Base-by-base conservation (phyloP, 2,329 filamentous ascomycete species). In the Aspergillus novoparasiticus region DNA sequence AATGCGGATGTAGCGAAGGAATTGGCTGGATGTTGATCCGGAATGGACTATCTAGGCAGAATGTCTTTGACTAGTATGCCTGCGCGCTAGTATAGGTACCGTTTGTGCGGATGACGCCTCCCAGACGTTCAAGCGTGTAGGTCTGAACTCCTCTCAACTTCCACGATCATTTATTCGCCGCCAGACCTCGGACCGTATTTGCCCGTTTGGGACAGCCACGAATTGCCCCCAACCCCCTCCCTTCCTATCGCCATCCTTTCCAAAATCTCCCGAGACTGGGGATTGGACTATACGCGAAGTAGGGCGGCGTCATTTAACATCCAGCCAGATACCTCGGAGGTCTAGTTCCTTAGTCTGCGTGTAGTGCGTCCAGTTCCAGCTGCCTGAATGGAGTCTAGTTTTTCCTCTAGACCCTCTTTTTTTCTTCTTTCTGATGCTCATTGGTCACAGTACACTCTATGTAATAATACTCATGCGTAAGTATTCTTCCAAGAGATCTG, bases 121-220 rank as follows among this genome's bases (percentile, higher is more conserved):
- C 14, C 16, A 39, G n/a, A 32, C 28, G 23, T 45, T 48, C 19
- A 16, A 58, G 8, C 28, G 3, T 28, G n/a, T 16, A 21, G 30
- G 23, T 50, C 23, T 28, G 21, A 50, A 28, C 16, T 34, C n/a
- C 57, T 43, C 36, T 6, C 16, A 50, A 50, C 43, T 28, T 39
- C 45, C 26, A 46, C 57, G 43, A 48, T 36, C 41, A 50, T 14
- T 48, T 48, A 48, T 46, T 58, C 28, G 30, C 36, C 50, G 23
- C 32, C 51, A 60, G 54, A 57, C 58, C 63, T 65, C 63, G 64
- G 66, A 65, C 63, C 60, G 66, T 59, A 46, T 66, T 66, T 65
- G 57, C 62, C 64, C 26, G 51, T 60, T 60, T 57, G 46, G 54
- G 46, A 60, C 45, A 30, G 50, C 57, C 46, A 43, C 36, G 59